Conservation (phyloP, 2,329 filamentous ascomycete genomes). For the Canariomyces notabilis region DNA sequence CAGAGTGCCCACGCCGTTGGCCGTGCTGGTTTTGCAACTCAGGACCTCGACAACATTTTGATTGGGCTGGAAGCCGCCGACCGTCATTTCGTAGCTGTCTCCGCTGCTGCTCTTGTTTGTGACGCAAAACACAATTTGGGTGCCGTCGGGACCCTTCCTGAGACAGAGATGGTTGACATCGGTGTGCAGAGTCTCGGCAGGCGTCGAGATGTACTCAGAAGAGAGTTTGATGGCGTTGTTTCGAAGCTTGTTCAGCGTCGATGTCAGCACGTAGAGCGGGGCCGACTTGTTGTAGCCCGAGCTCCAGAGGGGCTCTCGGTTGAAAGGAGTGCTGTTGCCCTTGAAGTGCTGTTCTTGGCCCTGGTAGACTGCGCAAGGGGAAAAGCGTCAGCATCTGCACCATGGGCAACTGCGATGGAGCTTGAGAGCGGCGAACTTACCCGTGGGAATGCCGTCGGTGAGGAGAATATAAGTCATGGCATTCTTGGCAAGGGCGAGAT, state of each 20-base stretch:
- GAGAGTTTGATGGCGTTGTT: slow-evolving; percentile 23
- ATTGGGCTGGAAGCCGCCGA: slow-evolving; percentile 24
- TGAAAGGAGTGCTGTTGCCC: slow-evolving; percentile 42
- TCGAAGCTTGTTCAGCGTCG: slow-evolving; percentile 29
- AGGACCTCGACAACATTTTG: slow-evolving; percentile 26
- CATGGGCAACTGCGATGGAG: not conserved
- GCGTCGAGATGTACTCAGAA: slow-evolving; percentile 18
- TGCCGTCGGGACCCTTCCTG: slow-evolving; percentile 26
- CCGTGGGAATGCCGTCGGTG: slow-evolving; percentile 48
- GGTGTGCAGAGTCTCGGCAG: slow-evolving; percentile 19
- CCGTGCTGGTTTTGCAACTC: slow-evolving; percentile 19
- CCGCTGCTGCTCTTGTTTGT: slow-evolving; percentile 28
- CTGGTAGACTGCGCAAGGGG: slow-evolving; percentile 44
- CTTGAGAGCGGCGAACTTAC: slow-evolving; percentile 12
- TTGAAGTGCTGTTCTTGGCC: slow-evolving; percentile 59
- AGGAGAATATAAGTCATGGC: slow-evolving; percentile 58
- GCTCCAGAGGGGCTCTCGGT: slow-evolving; percentile 56
- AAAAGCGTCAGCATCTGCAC: not conserved
- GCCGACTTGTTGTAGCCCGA: slow-evolving; percentile 42
- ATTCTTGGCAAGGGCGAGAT: slow-evolving; percentile 55
- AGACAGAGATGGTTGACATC: slow-evolving; percentile 28
- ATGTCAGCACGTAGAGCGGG: slow-evolving; percentile 47
- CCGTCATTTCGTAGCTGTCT: slow-evolving; percentile 21
- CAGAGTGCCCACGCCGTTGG: slow-evolving; percentile 19
- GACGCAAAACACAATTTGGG: slow-evolving; percentile 26